Conservation (phyloP, 2,329 filamentous ascomycete species). For the Pezicula radicicola region DNA sequence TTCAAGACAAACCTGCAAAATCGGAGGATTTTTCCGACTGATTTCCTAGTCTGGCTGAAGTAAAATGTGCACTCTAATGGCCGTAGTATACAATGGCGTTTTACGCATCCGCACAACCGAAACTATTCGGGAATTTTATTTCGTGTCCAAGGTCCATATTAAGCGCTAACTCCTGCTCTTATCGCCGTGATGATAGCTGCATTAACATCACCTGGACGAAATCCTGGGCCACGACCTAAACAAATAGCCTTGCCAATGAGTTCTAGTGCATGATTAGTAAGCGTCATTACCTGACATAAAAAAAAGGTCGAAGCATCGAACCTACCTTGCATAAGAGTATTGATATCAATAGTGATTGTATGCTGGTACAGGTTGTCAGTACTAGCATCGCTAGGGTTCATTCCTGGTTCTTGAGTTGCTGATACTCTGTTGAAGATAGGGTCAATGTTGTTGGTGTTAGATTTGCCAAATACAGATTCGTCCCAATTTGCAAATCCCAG, state of each 20-base stretch:
- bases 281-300: not conserved
- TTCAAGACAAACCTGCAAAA: too few relatives aligned
- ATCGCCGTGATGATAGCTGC: conserved; percentile 24
- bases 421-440: conserved; percentile 11
- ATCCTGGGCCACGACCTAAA: conserved; percentile 28
- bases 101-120: too few relatives aligned
- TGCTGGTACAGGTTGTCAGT: not conserved
- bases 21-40: too few relatives aligned
- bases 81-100: too few relatives aligned
- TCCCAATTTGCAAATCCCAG: conserved; percentile 9
- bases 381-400: not conserved
- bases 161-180: conserved; percentile 3
- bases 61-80: too few relatives aligned
- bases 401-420: conserved; percentile 7
- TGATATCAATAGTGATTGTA: conserved; percentile 26
- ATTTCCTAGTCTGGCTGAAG: too few relatives aligned
- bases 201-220: conserved; percentile 28
- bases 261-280: conserved; percentile 16
- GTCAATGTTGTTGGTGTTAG: conserved; percentile 12
- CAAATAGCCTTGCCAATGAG: conserved; percentile 23
- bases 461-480: not conserved
- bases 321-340: conserved; percentile 28
- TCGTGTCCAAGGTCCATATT: too few relatives aligned
- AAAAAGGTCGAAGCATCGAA: not conserved
- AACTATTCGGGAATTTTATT: too few relatives aligned